A percentile compares a stretch with the other conserved stretches of the same genome.
Conservation (phyloP, 2,329 filamentous ascomycete genomes). For the Cadophora sp. region DNA sequence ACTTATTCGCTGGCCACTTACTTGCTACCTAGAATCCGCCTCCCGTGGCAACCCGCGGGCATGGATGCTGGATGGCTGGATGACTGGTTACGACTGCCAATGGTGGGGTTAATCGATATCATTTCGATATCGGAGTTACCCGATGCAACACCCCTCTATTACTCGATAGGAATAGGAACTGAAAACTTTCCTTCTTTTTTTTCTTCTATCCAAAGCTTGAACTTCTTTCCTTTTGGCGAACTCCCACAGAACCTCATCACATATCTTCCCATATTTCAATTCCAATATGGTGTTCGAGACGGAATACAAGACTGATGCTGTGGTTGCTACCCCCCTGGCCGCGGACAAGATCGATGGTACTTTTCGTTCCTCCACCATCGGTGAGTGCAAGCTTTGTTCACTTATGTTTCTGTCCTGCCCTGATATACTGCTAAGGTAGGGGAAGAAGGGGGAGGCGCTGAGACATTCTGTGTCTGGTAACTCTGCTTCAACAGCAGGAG, state of each 20-base stretch:
- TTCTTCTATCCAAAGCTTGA: neutral
- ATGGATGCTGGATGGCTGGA: constrained; percentile 12
- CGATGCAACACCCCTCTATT: constrained; percentile 30
- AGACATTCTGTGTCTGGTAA: neutral
- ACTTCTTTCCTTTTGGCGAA: neutral
- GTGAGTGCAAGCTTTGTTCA: constrained; percentile 50
- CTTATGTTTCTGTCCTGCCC: neutral
- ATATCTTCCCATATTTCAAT: neutral
- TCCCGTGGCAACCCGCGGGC: constrained; percentile 15
- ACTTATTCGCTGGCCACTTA: neutral
- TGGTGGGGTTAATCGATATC: constrained; percentile 37
- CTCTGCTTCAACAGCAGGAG: constrained; percentile 12
- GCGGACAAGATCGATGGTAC: constrained; percentile 65
- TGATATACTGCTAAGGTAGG: neutral
- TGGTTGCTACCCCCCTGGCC: constrained; percentile 56
- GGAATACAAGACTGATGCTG: constrained; percentile 62
- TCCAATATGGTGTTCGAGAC: constrained; percentile 47
- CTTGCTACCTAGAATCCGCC: neutral
- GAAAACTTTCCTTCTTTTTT: constrained; percentile 20
- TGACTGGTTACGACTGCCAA: constrained; percentile 17
- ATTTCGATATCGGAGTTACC: constrained; percentile 35
- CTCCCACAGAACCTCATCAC: neutral
- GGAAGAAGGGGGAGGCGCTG: neutral
- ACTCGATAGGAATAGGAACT: constrained; percentile 38
- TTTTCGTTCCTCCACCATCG: constrained; percentile 67